Evolutionary conservation across 2,329 filamentous ascomycete species (phyloP).

Genomic region (Coniochaeta sp.): DNA sequence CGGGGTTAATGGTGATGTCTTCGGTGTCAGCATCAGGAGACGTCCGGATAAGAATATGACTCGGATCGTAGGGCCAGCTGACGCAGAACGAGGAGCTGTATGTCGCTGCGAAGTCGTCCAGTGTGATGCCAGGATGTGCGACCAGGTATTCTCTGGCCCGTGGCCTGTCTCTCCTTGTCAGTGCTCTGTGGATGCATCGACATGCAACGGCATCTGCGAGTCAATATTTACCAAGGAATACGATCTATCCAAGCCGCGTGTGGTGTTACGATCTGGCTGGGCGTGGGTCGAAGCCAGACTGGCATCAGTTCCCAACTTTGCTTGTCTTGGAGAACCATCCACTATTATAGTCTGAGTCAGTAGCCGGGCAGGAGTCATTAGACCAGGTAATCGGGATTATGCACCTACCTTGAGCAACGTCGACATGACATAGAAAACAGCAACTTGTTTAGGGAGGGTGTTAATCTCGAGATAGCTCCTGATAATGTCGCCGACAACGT

Average conservation of each 20-base stretch:
- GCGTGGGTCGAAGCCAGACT: conserved; percentile 19
- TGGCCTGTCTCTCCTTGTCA: conserved; percentile 12
- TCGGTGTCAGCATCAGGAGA: background rate
- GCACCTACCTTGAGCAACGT: conserved; percentile 18
- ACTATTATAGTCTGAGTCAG: conserved; percentile 10
- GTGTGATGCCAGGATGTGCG: conserved; percentile 15
- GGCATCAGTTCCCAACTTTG: conserved; percentile 22
- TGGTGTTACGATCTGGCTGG: conserved; percentile 16
- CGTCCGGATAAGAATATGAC: conserved; percentile 14
- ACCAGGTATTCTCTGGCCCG: conserved; percentile 21
- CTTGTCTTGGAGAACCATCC: conserved; percentile 21
- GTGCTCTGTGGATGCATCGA: background rate
- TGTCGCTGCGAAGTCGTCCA: conserved; percentile 21
- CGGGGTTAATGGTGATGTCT: conserved; percentile 13
- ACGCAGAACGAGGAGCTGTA: conserved; percentile 23
- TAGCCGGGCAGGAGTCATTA: background rate
- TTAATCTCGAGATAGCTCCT: conserved; percentile 22
- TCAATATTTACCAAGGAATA: conserved; percentile 17
- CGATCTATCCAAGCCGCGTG: conserved; percentile 24
- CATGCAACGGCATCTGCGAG: background rate
- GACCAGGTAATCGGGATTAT: background rate
- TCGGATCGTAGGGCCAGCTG: conserved; percentile 22
- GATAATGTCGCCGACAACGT: conserved; percentile 22
- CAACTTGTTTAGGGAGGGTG: conserved; percentile 20
- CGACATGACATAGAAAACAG: conserved; percentile 21